Base-by-base conservation (phyloP, 352 stramenopile species). In the Phytophthora cactorum region DNA sequence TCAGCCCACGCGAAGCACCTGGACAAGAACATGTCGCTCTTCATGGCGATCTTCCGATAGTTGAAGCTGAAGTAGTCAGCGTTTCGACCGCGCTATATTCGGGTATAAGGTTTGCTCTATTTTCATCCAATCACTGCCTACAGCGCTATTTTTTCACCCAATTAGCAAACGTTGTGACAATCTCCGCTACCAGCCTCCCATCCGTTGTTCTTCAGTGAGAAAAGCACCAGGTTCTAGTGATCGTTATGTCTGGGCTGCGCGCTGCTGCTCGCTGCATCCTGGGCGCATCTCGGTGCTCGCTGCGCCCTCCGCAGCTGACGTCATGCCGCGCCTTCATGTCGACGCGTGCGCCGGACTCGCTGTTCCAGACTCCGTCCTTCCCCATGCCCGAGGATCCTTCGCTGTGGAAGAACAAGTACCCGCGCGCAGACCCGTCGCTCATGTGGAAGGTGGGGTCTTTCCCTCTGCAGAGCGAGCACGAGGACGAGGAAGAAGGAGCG, bases 391-490 rank as follows among this genome's bases (percentile, higher is more conserved):
- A 89, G 29, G 81, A 93, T 72, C 68, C 77, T 45, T 59, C 76
- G 17, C 59, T 80, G 57, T 88, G 79, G 82, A 68, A 88, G 32
- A 53, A 77, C 43, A 86, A 92, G 70, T 92, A 91, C 63, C 65
- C 73, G 55, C 87, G 81, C 15, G 64, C 75, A 31, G 84, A 92
- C 64, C 75, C 75, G 31, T 71, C 82, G 15, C 75, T 87, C 45
- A 74, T 95, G 74, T 95, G 88, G 88, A 82, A 84, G 58, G 79
- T 95, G 32, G 88, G 88, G 8, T 84, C 75, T 17, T 93, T 93
- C 70, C 85, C 85, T 5, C 31, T 93, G 46, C 71, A 80, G 54
- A 73, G 79, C 55, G 58, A 67, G 27, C 29, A 43, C 15, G 17
- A 55, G 4, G 62, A 75, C 10, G 32, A 60, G 15, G 67, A 76